Evolutionary conservation across 1,284 basidiomycete species (phyloP).

Genomic region (Paramarasmius palmivorus): DNA sequence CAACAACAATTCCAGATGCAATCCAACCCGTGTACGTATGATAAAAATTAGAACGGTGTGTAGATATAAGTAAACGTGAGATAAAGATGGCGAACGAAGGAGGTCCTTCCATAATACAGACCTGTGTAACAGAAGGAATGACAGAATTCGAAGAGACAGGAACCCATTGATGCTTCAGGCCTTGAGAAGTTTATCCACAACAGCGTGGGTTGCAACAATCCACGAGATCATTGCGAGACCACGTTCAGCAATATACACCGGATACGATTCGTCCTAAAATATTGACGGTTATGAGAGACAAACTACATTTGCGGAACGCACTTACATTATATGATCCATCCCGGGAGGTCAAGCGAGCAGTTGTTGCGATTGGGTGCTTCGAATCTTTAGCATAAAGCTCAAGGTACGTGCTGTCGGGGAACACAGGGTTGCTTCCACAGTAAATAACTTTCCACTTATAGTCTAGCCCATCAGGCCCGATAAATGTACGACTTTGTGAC

Average conservation of each 20-base stretch:
- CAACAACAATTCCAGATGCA: no score
- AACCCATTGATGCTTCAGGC: neutral
- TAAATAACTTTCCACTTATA: conserved; percentile 22
- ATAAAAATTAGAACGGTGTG: no score
- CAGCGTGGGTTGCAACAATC: conserved; percentile 16
- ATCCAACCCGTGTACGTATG: no score
- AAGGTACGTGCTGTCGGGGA: conserved; percentile 17
- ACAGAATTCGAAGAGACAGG: no score
- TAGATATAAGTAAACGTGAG: no score
- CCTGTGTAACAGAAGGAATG: no score
- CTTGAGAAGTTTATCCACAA: conserved; percentile 8
- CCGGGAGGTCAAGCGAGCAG: conserved; percentile 13
- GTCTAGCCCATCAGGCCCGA: conserved; percentile 17
- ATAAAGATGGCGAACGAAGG: no score
- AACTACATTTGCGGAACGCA: neutral
- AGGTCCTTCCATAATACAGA: no score
- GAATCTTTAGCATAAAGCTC: conserved; percentile 16
- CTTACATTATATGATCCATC: conserved; percentile 16
- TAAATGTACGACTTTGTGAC: conserved; percentile 13
- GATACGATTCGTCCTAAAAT: conserved; percentile 18
- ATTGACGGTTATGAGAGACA: neutral
- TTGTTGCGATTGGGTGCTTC: conserved; percentile 18
- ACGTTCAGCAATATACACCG: conserved; percentile 19
- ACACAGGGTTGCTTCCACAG: conserved; percentile 15
- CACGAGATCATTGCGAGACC: conserved; percentile 12